Percentiles rank a stretch among this genome's conserved stretches.
Evolutionary conservation across 2,329 filamentous ascomycete genomes (phyloP).

Genomic region (Scopulariopsis brevicaulis): DNA sequence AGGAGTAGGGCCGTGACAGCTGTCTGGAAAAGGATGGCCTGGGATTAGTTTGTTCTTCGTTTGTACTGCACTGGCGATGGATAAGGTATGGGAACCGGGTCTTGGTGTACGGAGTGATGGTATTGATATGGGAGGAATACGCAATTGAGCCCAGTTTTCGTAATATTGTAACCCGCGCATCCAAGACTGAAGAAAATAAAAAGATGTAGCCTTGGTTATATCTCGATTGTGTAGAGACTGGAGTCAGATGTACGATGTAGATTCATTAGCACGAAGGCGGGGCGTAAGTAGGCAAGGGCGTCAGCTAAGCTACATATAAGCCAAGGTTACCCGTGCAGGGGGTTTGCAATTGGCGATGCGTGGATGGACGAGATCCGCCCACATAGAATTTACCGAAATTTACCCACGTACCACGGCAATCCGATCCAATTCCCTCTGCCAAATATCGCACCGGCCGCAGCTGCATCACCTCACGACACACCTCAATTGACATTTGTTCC

Average conservation of each 20-base stretch:
- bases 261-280: too few species aligned
- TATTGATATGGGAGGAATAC: not conserved
- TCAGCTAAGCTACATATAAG: not conserved
- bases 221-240: not conserved
- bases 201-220: not conserved
- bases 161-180: not conserved
- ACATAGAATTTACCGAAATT: not conserved
- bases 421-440: not conserved
- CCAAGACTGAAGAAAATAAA: not conserved
- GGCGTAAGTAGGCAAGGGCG: not conserved
- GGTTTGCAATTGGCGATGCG: not conserved
- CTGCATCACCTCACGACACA: not conserved
- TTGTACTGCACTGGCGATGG: not conserved
- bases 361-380: not conserved
- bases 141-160: not conserved
- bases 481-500: not conserved
- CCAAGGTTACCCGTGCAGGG: too few species aligned
- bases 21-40: too few species aligned
- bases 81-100: not conserved
- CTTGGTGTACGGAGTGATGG: not conserved
- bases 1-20: not conserved
- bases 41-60: not conserved
- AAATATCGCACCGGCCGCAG: not conserved
- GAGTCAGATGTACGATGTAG: not conserved
- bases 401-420: not conserved